Evolutionary conservation across 1,284 basidiomycete species (phyloP).

Genomic region (Naganishia sp.): DNA sequence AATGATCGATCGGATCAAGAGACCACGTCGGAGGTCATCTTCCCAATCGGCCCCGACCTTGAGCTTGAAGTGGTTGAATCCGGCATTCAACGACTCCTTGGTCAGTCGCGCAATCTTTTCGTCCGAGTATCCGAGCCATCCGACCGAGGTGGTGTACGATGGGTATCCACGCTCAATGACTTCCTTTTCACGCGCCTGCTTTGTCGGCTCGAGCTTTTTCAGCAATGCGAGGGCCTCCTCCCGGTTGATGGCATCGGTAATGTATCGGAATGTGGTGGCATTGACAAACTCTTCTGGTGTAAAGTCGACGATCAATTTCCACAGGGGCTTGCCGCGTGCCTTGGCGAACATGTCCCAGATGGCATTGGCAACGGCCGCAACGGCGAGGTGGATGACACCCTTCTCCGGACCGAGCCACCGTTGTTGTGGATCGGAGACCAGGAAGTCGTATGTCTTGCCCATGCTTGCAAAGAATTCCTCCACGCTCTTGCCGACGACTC

Average conservation of each 20-base stretch:
- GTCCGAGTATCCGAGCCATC: slow-evolving; percentile 88
- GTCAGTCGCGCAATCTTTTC: slow-evolving; percentile 87
- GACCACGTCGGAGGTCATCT: slow-evolving; percentile 81
- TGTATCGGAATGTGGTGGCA: slow-evolving; percentile 84
- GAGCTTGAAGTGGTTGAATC: slow-evolving; percentile 97
- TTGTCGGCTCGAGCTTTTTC: slow-evolving; percentile 71
- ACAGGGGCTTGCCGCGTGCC: slow-evolving; percentile 58
- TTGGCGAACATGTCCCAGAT: slow-evolving; percentile 59
- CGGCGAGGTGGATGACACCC: slow-evolving; percentile 61
- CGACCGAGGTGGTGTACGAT: slow-evolving; percentile 90
- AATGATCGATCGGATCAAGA: slow-evolving; percentile 87
- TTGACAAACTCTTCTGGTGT: slow-evolving; percentile 78
- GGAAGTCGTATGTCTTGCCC: slow-evolving; percentile 61
- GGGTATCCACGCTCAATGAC: slow-evolving; percentile 75
- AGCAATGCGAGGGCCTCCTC: slow-evolving; percentile 85
- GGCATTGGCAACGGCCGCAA: slow-evolving; percentile 59
- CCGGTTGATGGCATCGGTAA: slow-evolving; percentile 86
- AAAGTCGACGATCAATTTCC: slow-evolving; percentile 61
- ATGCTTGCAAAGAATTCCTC: slow-evolving; percentile 83
- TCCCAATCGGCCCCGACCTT: slow-evolving; percentile 85
- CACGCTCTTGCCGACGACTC: slow-evolving; percentile 79
- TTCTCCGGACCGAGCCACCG: slow-evolving; percentile 68
- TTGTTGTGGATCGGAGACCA: slow-evolving; percentile 82
- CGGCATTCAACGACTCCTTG: slow-evolving; percentile 75
- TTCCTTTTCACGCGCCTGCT: slow-evolving; percentile 72